Conservation (phyloP, 1,284 basidiomycete genomes). For the Rhodofomes roseus region DNA sequence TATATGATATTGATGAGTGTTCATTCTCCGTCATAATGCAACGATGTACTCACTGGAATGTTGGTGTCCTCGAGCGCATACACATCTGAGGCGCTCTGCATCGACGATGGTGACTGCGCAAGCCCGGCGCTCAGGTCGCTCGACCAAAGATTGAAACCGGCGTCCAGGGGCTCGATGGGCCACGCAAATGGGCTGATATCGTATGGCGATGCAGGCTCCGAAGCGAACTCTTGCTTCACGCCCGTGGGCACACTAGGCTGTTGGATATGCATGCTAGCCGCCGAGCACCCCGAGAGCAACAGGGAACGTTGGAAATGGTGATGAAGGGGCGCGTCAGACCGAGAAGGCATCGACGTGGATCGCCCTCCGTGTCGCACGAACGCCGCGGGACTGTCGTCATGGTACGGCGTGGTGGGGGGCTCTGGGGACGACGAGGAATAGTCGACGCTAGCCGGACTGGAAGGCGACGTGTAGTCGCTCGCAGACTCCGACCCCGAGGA, state of each 20-base stretch:
- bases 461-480: slow-evolving; percentile 11
- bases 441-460: slow-evolving; percentile 15
- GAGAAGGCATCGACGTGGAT: slow-evolving; percentile 12
- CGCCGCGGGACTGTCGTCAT: not conserved
- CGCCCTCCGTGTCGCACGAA: not conserved
- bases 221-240: not conserved
- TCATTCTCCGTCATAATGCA: not conserved
- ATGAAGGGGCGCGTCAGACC: not conserved
- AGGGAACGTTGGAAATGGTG: not conserved
- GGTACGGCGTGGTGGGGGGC: slow-evolving; percentile 11
- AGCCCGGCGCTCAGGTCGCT: not conserved
- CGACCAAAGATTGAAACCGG: not conserved
- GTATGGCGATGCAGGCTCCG: not conserved
- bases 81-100: not conserved
- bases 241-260: not conserved
- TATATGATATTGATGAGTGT: not conserved
- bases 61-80: not conserved
- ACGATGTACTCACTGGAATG: not conserved
- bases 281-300: not conserved
- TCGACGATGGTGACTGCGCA: not conserved
- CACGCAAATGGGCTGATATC: not conserved
- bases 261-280: not conserved
- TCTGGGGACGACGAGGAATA: slow-evolving; percentile 18
- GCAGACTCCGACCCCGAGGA: slow-evolving; percentile 2
- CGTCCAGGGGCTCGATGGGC: not conserved